Percentiles rank a stretch among this genome's conserved stretches.
phyloP scores from a whole-genome alignment of 1,284 basidiomycete species.

The Cystobasidium pallidum region DNA sequence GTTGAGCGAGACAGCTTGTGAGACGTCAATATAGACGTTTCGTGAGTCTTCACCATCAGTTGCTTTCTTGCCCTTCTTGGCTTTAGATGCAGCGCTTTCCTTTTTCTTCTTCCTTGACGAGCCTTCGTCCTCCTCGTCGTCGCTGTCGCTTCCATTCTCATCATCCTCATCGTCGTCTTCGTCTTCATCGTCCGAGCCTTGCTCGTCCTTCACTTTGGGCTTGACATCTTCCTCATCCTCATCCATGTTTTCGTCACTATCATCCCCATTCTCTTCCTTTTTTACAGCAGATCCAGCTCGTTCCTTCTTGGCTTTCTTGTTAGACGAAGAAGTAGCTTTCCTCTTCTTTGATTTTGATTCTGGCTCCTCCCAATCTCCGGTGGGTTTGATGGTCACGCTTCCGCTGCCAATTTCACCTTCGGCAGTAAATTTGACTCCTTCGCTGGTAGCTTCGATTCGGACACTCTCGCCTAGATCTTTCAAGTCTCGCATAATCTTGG shows the following conservation, averaged over 20 bases:
- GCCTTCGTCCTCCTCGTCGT: slow-evolving; percentile 53
- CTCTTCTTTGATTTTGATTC: slow-evolving; percentile 53
- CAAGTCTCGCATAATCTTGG: slow-evolving; percentile 90
- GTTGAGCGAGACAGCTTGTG: slow-evolving; percentile 83
- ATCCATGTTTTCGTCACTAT: slow-evolving; percentile 56
- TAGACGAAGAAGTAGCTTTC: slow-evolving; percentile 59
- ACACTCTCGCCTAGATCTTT: slow-evolving; percentile 91
- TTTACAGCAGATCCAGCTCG: slow-evolving; percentile 52
- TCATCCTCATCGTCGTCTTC: slow-evolving; percentile 43
- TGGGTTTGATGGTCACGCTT: slow-evolving; percentile 80
- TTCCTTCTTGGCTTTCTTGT: slow-evolving; percentile 61
- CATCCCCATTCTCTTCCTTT: slow-evolving; percentile 58
- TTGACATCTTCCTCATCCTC: slow-evolving; percentile 58
- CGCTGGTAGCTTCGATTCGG: slow-evolving; percentile 93
- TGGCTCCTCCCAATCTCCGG: slow-evolving; percentile 56
- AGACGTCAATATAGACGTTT: slow-evolving; percentile 67
- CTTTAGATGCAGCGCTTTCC: slow-evolving; percentile 33
- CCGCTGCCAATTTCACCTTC: slow-evolving; percentile 96
- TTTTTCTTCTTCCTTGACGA: slow-evolving; percentile 46
- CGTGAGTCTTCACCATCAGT: slow-evolving; percentile 49
- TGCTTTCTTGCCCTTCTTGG: slow-evolving; percentile 56
- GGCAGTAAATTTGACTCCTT: slow-evolving; percentile 89
- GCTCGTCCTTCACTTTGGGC: slow-evolving; percentile 62
- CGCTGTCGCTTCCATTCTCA: slow-evolving; percentile 39
- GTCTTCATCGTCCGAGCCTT: slow-evolving; percentile 24